These are phyloP conservation scores for Kuraishia borneana DNA, from an alignment of 805 yeast species.

Conservation along the genomic window DNA sequence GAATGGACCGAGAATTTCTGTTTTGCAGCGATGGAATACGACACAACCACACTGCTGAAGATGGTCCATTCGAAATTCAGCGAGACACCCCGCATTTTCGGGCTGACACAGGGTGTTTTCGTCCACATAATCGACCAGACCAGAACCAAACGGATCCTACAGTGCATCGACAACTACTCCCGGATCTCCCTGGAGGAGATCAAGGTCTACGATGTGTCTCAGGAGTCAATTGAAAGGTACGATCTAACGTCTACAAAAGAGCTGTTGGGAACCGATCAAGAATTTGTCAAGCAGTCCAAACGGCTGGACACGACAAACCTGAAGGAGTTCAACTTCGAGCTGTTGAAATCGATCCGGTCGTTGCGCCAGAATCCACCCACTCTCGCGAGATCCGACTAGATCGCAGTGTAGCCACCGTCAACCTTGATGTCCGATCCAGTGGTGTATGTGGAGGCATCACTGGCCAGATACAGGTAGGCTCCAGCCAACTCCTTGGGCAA, in stretches of 20 bases:
- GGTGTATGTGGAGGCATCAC: conserved; percentile 71
- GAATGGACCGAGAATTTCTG: not conserved
- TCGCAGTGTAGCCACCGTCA: conserved; percentile 67
- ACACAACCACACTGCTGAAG: not conserved
- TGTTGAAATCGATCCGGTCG: not conserved
- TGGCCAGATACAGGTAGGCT: conserved; percentile 69
- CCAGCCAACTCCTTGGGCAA: conserved; percentile 66
- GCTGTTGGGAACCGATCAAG: too few species aligned
- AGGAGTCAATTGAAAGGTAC: too few species aligned
- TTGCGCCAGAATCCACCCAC: not conserved
- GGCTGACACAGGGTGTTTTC: not conserved
- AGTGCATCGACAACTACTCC: not conserved
- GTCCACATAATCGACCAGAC: not conserved
- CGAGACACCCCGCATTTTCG: not conserved
- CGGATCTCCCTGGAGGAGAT: not conserved
- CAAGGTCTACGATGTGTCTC: not conserved
- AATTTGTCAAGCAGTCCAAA: too few species aligned
- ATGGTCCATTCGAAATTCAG: not conserved
- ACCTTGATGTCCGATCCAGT: conserved; percentile 69
- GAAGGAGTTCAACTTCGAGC: not conserved
- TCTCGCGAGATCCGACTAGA: too few species aligned
- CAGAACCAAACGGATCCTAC: not conserved
- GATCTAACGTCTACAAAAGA: too few species aligned
- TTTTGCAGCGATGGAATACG: not conserved
- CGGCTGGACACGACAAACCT: not conserved